A percentile compares a stretch with the other conserved stretches of the same genome.
phyloP scores from a whole-genome alignment of 129 eudicot genomes.

The Ambrosia trifida region DNA sequence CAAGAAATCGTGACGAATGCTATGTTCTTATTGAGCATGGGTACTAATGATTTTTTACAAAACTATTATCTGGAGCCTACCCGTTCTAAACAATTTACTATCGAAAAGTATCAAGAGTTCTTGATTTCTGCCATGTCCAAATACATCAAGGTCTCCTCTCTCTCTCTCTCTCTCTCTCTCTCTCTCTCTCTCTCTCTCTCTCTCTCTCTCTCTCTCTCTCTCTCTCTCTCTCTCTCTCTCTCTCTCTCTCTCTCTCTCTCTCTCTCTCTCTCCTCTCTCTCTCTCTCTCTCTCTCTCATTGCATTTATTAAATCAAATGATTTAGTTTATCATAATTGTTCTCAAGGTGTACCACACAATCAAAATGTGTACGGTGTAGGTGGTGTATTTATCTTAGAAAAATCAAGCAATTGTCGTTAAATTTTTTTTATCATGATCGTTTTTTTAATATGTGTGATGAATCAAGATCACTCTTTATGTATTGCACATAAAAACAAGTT shows the following conservation, averaged over 20 bases:
- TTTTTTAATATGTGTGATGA: too few relatives aligned
- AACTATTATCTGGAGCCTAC: slow-evolving; percentile 48
- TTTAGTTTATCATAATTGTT: too few relatives aligned
- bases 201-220: background rate
- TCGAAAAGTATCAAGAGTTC: slow-evolving; percentile 51
- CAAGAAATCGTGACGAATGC: slow-evolving; percentile 42
- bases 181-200: background rate
- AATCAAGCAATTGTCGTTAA: too few relatives aligned
- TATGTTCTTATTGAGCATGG: slow-evolving; percentile 48
- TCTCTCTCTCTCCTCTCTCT: slow-evolving; percentile 7
- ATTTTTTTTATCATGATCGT: too few relatives aligned
- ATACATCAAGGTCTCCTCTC: slow-evolving; percentile 45
- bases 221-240: slow-evolving; percentile 28
- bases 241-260: slow-evolving; percentile 25
- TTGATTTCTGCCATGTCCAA: slow-evolving; percentile 47
- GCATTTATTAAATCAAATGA: background rate
- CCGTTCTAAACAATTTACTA: slow-evolving; percentile 48
- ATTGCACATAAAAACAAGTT: too few relatives aligned
- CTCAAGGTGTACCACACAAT: too few relatives aligned
- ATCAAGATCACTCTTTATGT: too few relatives aligned
- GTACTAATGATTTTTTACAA: slow-evolving; percentile 63
- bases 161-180: slow-evolving; percentile 8
- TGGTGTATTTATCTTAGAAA: too few relatives aligned
- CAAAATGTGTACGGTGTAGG: too few relatives aligned
- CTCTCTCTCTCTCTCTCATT: slow-evolving; percentile 11